Base-by-base conservation (phyloP, 1,284 basidiomycete genomes). In the Kwoniella shivajii region DNA sequence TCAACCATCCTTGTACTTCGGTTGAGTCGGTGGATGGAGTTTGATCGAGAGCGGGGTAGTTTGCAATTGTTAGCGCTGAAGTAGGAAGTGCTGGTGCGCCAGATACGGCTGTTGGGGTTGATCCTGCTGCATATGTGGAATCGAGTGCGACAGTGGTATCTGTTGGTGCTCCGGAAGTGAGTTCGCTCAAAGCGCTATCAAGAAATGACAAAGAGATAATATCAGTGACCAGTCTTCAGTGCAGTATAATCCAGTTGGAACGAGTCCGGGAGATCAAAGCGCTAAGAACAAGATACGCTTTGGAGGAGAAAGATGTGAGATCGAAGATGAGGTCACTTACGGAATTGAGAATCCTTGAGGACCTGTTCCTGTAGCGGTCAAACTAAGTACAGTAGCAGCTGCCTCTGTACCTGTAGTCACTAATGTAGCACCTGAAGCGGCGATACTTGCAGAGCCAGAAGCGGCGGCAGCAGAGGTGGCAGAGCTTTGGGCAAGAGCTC, bases 1-100 rank as follows among this genome's bases (percentile, higher is more conserved):
- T 61, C 37, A 89, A 84, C 89, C 90, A 91, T 68, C 82, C 79
- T 71, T 87, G 81, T 6, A 91, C 89, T 70, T 87, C 77, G 9
- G 83, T 74, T 6, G 86, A 87, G 78, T 88, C 82, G 6, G 81
- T 84, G 0, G 86, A 85, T 18, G 90, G 89, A 1, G 81, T 71
- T 31, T 77, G 78, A 74, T 92, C 90, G 24, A 90, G 79, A 0
- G 84, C 45, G 2, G 90, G 90, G 75, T 90, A 94, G 68, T 72
- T 66, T 48, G 70, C 66, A 50, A 61, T 54, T 26, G 61, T 57
- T 11, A 67, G 54, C 26, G 60, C 63, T 11, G 63, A 24, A 10
- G 68, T 63, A 22, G 80, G 80, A 11, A 80, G 67, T 13, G 75
- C 65, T 0, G 80, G 78, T 4, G 78, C 79, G 22, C 70, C 71